A percentile compares a stretch with the other conserved stretches of the same genome.
These are phyloP conservation scores for Diophrys appendiculata DNA, from an alignment of 73 alveolate species.

Conservation along the genomic window DNA sequence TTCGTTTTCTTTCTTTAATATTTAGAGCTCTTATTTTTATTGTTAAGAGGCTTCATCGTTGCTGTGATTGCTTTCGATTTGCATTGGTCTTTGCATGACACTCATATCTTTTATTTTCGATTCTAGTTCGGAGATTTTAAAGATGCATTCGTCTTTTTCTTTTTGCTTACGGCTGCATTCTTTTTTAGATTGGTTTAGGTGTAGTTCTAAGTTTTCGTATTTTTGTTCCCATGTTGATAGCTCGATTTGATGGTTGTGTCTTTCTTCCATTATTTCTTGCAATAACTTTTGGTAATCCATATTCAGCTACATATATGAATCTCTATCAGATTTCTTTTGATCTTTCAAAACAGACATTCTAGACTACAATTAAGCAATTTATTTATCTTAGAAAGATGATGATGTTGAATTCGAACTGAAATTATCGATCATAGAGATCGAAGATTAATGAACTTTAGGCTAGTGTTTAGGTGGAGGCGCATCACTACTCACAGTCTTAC, in stretches of 20 bases:
- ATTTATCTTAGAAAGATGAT: too few relatives aligned
- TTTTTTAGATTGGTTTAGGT: not conserved
- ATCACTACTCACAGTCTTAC: too few relatives aligned
- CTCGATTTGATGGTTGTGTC: not conserved
- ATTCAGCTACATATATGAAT: not conserved
- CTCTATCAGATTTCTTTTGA: not conserved
- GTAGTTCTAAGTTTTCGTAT: not conserved
- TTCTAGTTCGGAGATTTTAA: not conserved
- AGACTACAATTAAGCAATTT: not conserved
- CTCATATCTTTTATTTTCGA: not conserved
- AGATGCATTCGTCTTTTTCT: not conserved
- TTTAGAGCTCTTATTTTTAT: not conserved
- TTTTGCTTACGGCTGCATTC: not conserved
- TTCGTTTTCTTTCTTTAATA: not conserved
- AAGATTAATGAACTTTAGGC: too few relatives aligned
- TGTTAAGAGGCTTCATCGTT: not conserved
- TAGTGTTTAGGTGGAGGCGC: too few relatives aligned
- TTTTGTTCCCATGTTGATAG: not conserved
- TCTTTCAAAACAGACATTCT: not conserved
- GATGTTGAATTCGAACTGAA: too few relatives aligned
- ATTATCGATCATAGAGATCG: too few relatives aligned
- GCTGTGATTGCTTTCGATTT: not conserved
- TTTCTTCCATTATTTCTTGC: not conserved
- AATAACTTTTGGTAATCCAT: not conserved
- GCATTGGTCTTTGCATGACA: not conserved